A percentile compares a stretch with the other conserved stretches of the same genome.
Evolutionary conservation across 139 green algal species (phyloP).

Genomic region (Zygnema cylindricum): DNA sequence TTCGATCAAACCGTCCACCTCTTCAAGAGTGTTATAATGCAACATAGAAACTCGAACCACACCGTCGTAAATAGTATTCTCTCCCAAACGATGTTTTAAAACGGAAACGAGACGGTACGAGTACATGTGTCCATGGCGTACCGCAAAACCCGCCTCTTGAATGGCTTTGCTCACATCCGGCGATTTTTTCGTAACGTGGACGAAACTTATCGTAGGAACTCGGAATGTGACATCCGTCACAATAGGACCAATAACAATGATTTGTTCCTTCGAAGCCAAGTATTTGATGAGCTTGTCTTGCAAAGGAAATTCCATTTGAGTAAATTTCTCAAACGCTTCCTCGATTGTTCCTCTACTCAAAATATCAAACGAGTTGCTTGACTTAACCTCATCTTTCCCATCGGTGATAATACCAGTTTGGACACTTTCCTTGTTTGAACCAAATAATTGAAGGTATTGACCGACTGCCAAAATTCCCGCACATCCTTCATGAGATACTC

Average conservation of each 20-base stretch:
- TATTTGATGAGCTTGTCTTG: slow-evolving; percentile 13
- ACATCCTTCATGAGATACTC: slow-evolving; percentile 35
- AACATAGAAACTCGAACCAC: slow-evolving; percentile 68
- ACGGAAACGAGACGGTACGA: slow-evolving; percentile 52
- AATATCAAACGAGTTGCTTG: not conserved
- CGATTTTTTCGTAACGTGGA: not conserved
- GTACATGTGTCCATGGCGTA: slow-evolving; percentile 68
- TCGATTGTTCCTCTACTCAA: not conserved
- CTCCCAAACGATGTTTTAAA: slow-evolving; percentile 8
- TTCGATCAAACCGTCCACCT: slow-evolving; percentile 59
- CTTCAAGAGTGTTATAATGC: slow-evolving; percentile 70
- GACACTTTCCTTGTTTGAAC: not conserved
- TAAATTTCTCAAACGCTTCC: not conserved
- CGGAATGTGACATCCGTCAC: not conserved
- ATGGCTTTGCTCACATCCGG: not conserved
- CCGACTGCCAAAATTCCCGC: slow-evolving; percentile 33
- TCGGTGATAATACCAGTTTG: not conserved
- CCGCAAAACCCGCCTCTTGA: slow-evolving; percentile 40
- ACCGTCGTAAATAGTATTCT: slow-evolving; percentile 51
- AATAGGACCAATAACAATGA: slow-evolving; percentile 31
- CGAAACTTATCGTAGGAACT: slow-evolving; percentile 52
- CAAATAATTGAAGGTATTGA: slow-evolving; percentile 19
- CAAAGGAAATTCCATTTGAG: slow-evolving; percentile 1
- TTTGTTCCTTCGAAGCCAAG: not conserved
- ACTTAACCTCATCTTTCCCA: not conserved